Evolutionary conservation across 192 early-diverging fungal genomes (phyloP), one percentile per base, ranked within the genome.

Genomic region (Umbelopsis ramanniana): DNA sequence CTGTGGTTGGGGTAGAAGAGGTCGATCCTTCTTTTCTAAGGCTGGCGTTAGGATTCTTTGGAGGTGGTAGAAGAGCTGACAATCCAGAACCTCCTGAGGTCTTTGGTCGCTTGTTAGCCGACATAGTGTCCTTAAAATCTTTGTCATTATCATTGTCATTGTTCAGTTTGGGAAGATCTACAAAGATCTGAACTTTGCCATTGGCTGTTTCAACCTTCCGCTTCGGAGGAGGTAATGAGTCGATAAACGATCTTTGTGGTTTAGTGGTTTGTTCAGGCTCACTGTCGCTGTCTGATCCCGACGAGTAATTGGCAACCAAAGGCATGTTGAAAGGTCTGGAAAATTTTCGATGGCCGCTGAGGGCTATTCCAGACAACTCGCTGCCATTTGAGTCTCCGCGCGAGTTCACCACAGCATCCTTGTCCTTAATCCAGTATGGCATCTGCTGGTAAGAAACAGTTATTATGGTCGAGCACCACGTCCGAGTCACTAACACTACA

Each of bases 11-110:
- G 24, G 24, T 19, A 23, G 53, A 54, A 26, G 21, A 6, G 8
- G n/a, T 8, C 40, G 40, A 12, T 8, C 23, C 53, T 63, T 29
- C 26, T 63, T 63, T 29, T 29, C 26, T 63, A 29, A 37, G 23
- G 7, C 24, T 29, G 19, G 57, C 24, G 12, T 29, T 35, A 11
- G 63, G 37, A 29, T 75, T 70, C 45, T 70, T 75, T 9, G 74
- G 74, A 15, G 74, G 57, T 24, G 74, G 74, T 17, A 75, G 50
- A 43, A 75, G 37, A 33, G 69, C 68, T 19, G 69, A 55, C n/a
- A 75, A 22, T 0, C 68, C 69, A 15, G 63, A 38, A n/a, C 35
- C 47, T 4, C 21, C 33, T 33, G 60, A 52, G 43, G 55, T 5
- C 35, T 40, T 57, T 48, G 15, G 43, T 48, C 38, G 15, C 48